Evolutionary conservation across 225 moss, liverwort and hornwort species (phyloP), one percentile per base, ranked within the genome.

Genomic region (Physcomitrium patens): DNA sequence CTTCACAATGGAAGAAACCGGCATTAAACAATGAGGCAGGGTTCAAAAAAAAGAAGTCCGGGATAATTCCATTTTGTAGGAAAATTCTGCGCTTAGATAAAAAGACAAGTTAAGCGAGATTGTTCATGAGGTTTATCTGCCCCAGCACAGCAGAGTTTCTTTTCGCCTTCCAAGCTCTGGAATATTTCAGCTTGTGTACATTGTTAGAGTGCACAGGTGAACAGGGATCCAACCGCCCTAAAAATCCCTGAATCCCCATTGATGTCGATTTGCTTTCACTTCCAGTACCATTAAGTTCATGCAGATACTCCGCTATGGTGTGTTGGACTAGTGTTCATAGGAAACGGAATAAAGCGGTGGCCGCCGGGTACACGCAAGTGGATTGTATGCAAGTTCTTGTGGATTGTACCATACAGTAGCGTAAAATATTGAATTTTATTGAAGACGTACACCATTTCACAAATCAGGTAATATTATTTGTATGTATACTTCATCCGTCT

Each of bases 1-100:
- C 67, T 12, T 0, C 14, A 68, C 75, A 76, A 55, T 81, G 81
- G 86, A 73, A 51, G 73, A 65, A 74, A 63, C 1, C 82, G 22
- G 8, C 27, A 24, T 57, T 63, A 10, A 71, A 64, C 49, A 19
- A 31, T 18, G 54, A 2, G 5, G 31, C 47, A 31, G 65, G 65
- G 31, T 63, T 68, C 42, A 80, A 72, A 74, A 81, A 72, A 42
- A 78, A 66, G 65, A 81, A 72, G 67, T 76, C 43, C 3, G 81
- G 44, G 45, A 63, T 87, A 7, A 31, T 77, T 47, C 76, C 81
- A 1, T 73, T 87, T 23, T 87, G 84, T 63, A 81, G 70, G 51
- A 81, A 60, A 69, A 47, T 87, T 22, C 66, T 87, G 46, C 81
- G 76, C 6, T 56, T 86, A 9, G 77, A 83, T 44, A 86, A 80